Evolutionary conservation across 164 flowering plant genomes (phyloP).

Genomic region (Protea cynaroides): DNA sequence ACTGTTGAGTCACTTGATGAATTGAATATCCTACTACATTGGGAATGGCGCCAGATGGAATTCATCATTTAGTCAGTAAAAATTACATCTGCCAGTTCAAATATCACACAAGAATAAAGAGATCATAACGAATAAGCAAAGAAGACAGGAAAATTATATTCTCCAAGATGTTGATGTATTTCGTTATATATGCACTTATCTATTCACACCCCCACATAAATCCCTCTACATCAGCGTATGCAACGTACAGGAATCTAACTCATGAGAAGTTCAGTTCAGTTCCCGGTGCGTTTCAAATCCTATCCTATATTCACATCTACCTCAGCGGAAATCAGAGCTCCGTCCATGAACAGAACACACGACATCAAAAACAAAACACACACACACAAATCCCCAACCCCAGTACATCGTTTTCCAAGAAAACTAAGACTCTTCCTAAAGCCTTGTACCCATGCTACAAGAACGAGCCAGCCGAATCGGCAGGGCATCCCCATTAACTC

Average conservation of each 20-base stretch:
- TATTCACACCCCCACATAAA: neutral
- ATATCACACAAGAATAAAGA: neutral
- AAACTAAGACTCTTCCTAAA: conserved; percentile 29
- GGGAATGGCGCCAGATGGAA: neutral
- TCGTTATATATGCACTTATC: neutral
- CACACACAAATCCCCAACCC: conserved; percentile 5
- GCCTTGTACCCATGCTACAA: conserved; percentile 67
- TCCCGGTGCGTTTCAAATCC: conserved; percentile 19
- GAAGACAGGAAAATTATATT: neutral
- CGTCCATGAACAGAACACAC: conserved; percentile 15
- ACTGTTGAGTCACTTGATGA: neutral
- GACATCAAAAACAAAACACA: conserved; percentile 12
- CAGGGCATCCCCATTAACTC: conserved; percentile 32
- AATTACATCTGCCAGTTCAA: neutral
- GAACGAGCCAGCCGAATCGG: conserved; percentile 59
- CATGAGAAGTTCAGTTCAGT: conserved; percentile 27
- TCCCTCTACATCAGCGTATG: conserved; percentile 28
- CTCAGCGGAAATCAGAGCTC: conserved; percentile 16
- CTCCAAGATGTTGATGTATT: neutral
- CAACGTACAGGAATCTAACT: conserved; percentile 30
- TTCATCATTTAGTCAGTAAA: neutral
- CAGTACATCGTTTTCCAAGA: conserved; percentile 17
- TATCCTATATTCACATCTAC: conserved; percentile 39
- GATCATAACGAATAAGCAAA: neutral
- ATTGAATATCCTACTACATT: neutral